Percentiles rank a stretch among this genome's conserved stretches.
These are phyloP conservation scores for Globisporangium emineosum DNA, from an alignment of 352 stramenopile genomes.

Conservation along the genomic window DNA sequence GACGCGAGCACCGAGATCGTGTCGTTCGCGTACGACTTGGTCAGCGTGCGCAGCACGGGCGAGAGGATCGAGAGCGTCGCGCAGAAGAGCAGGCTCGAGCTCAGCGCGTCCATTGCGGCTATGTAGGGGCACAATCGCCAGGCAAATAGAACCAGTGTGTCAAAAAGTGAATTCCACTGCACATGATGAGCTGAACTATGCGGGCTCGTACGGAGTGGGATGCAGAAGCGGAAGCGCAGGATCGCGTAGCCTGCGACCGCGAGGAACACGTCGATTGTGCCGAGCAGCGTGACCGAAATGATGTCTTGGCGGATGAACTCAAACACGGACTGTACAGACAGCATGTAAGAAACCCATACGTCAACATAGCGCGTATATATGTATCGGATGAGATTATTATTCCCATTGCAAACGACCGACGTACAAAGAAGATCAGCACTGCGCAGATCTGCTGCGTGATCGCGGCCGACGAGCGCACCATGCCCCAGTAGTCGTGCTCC, in stretches of 20 bases:
- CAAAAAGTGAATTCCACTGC: neutral
- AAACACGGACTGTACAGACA: conserved; percentile 57
- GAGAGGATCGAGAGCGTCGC: conserved; percentile 84
- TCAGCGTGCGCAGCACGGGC: conserved; percentile 89
- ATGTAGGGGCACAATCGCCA: conserved; percentile 4
- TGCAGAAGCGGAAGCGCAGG: conserved; percentile 39
- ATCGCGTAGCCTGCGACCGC: conserved; percentile 51
- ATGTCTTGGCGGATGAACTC: conserved; percentile 55
- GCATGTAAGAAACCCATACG: neutral
- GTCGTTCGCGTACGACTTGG: conserved; percentile 87
- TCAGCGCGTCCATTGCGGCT: conserved; percentile 49
- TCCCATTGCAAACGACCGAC: conserved; percentile 9
- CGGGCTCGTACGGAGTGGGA: conserved; percentile 33
- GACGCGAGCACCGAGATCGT: conserved; percentile 89
- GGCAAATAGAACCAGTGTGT: neutral
- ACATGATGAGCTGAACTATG: neutral
- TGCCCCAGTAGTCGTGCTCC: conserved; percentile 81
- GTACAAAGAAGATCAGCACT: conserved; percentile 87
- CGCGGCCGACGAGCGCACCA: conserved; percentile 79
- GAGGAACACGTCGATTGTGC: conserved; percentile 52
- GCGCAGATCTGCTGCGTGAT: conserved; percentile 89
- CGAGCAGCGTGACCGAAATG: conserved; percentile 55
- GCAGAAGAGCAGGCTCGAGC: conserved; percentile 78
- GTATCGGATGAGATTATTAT: neutral
- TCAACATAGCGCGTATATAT: neutral